phyloP scores from a whole-genome alignment of 257 asterid genomes.

The Gentiana dahurica region DNA sequence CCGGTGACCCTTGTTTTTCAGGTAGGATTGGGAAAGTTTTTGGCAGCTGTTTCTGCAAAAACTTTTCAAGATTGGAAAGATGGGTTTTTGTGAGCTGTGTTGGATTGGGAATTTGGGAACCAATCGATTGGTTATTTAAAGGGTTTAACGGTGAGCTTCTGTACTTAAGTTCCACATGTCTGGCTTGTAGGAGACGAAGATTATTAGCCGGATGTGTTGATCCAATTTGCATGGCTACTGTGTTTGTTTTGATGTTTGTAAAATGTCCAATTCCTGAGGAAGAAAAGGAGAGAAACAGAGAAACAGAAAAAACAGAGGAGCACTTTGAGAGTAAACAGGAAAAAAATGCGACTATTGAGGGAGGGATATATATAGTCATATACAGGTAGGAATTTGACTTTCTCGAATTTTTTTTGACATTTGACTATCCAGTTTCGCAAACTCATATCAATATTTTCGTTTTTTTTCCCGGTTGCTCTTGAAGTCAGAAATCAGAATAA shows the following conservation, averaged over 20 bases:
- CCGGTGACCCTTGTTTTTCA: conserved; percentile 6
- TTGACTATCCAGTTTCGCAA: too few species aligned
- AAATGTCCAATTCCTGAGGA: too few species aligned
- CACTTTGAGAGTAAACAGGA: too few species aligned
- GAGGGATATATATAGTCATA: too few species aligned
- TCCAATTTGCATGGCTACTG: conserved; percentile 11
- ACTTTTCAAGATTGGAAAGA: conserved; percentile 49
- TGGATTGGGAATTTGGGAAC: conserved; percentile 14
- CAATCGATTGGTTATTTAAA: conserved; percentile 6
- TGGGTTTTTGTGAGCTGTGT: conserved; percentile 41
- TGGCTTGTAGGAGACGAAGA: conserved; percentile 6
- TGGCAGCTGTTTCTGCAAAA: conserved; percentile 33
- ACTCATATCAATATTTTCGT: too few species aligned
- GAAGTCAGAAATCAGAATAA: too few species aligned
- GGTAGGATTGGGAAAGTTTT: conserved; percentile 23
- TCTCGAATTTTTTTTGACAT: too few species aligned
- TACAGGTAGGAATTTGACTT: too few species aligned
- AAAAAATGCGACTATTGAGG: too few species aligned
- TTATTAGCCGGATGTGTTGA: conserved; percentile 15
- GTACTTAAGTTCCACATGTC: conserved; percentile 8
- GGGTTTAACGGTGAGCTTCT: conserved; percentile 33
- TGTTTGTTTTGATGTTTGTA: neutral
- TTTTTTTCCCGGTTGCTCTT: too few species aligned
- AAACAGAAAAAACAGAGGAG: too few species aligned
- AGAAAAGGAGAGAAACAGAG: too few species aligned